Conservation (phyloP, 106 monocot genomes). For the Phalaenopsis equestris region DNA sequence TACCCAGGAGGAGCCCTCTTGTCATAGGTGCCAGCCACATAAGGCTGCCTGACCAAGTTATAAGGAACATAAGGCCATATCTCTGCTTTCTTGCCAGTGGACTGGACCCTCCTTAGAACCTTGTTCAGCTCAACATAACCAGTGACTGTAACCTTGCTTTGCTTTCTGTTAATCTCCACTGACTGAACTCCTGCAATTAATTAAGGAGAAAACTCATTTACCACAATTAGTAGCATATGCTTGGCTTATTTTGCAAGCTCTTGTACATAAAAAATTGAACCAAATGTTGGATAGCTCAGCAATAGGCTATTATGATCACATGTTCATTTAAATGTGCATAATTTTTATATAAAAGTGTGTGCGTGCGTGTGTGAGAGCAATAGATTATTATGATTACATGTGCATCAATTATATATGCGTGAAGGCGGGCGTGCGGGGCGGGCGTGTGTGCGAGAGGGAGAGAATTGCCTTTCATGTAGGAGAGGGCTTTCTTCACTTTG, state of each 20-base stretch:
- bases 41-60: conserved; percentile 36
- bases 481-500: conserved; percentile 50
- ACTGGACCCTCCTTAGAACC: conserved; percentile 38
- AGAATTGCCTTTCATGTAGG: conserved; percentile 39
- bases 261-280: too few species aligned
- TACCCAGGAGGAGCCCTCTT: conserved; percentile 57
- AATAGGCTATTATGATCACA: too few species aligned
- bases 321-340: too few species aligned
- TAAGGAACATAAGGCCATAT: conserved; percentile 63
- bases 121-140: conserved; percentile 40
- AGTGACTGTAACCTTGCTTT: conserved; percentile 35
- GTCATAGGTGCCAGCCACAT: conserved; percentile 36
- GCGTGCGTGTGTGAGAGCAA: neutral
- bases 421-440: too few species aligned
- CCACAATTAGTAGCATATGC: too few species aligned
- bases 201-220: too few species aligned
- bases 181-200: conserved; percentile 26
- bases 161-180: conserved; percentile 48
- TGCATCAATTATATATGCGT: too few species aligned
- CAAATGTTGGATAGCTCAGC: too few species aligned
- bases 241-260: too few species aligned
- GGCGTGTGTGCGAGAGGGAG: neutral
- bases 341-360: too few species aligned
- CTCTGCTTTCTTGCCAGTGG: conserved; percentile 54
- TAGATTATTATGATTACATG: too few species aligned